Conservation (phyloP, 805 yeast genomes). For the Clavispora phyllophila region DNA sequence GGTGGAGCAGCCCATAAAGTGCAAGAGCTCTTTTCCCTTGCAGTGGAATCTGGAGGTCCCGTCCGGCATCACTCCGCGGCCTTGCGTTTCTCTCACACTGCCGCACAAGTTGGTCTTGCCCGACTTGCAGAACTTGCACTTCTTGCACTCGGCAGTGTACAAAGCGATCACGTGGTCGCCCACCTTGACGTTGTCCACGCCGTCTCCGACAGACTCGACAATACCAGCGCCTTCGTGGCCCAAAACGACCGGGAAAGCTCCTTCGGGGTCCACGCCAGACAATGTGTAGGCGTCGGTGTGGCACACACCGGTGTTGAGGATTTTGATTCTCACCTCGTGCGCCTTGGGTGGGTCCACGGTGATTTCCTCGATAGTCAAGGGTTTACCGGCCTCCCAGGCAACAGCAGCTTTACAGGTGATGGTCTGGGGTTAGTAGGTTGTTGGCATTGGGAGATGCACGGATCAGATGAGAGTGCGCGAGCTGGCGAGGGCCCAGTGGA, state of each 20-base stretch:
- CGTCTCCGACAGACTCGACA: constrained; percentile 93
- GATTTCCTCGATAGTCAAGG: constrained; percentile 76
- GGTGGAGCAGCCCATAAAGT: constrained; percentile 98
- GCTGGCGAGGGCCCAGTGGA: no score
- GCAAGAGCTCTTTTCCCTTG: constrained; percentile 78
- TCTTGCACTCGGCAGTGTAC: constrained; percentile 94
- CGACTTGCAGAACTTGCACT: constrained; percentile 90
- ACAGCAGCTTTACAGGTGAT: constrained; percentile 94
- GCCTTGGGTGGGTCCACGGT: constrained; percentile 94
- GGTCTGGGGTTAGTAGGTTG: constrained; percentile 28
- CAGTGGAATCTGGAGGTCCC: constrained; percentile 89
- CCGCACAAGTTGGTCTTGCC: constrained; percentile 97
- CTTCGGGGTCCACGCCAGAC: constrained; percentile 94
- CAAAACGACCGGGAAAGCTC: constrained; percentile 84
- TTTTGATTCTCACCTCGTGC: constrained; percentile 92
- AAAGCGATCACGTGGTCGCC: constrained; percentile 94
- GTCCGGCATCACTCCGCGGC: constrained; percentile 98
- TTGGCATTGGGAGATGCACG: no score
- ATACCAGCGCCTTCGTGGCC: constrained; percentile 99
- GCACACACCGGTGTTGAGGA: constrained; percentile 89
- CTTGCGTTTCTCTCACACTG: constrained; percentile 94
- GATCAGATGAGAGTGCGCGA: no score
- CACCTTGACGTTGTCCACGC: constrained; percentile 79
- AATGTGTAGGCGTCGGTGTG: constrained; percentile 98
- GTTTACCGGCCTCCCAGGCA: constrained; percentile 93